These are phyloP conservation scores for Huntiella decipiens DNA, from an alignment of 2,329 filamentous ascomycete species.

Conservation along the genomic window DNA sequence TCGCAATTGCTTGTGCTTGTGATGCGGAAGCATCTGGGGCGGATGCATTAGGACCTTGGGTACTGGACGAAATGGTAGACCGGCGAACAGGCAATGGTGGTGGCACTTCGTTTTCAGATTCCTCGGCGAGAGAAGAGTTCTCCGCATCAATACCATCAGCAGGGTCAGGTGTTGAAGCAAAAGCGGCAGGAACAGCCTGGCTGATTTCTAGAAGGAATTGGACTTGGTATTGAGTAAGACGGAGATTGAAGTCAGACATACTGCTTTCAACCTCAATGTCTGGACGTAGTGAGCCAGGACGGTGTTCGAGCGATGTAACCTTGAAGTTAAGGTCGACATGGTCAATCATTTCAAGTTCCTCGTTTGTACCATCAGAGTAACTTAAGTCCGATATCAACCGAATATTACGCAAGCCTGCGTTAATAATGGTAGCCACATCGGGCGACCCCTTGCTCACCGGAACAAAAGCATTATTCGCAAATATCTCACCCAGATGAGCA, in stretches of 20 bases:
- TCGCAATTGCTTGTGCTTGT: not conserved
- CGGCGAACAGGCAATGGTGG: not conserved
- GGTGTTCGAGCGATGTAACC: slow-evolving; percentile 80
- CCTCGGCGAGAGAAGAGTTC: not conserved
- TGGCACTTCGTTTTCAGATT: not conserved
- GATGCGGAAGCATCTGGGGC: not conserved
- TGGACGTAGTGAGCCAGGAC: slow-evolving; percentile 54
- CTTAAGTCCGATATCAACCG: slow-evolving; percentile 77
- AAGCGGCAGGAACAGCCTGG: slow-evolving; percentile 70
- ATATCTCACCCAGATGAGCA: slow-evolving; percentile 91
- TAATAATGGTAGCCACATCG: slow-evolving; percentile 71
- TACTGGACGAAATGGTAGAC: slow-evolving; percentile 16
- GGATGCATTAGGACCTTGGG: not conserved
- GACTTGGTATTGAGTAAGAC: slow-evolving; percentile 76
- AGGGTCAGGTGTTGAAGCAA: slow-evolving; percentile 27
- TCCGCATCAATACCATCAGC: not conserved
- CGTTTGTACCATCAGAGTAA: slow-evolving; percentile 49
- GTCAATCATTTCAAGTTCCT: slow-evolving; percentile 91
- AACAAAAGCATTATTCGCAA: slow-evolving; percentile 75
- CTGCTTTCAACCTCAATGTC: slow-evolving; percentile 81
- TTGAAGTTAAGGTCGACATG: slow-evolving; percentile 89
- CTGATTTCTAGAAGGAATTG: slow-evolving; percentile 79
- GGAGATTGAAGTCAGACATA: slow-evolving; percentile 84
- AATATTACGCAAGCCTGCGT: slow-evolving; percentile 80
- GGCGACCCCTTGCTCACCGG: slow-evolving; percentile 33